These are phyloP conservation scores for Immersiporthe knoxdaviesiana DNA, from an alignment of 2,329 filamentous ascomycete genomes.

Conservation along the genomic window DNA sequence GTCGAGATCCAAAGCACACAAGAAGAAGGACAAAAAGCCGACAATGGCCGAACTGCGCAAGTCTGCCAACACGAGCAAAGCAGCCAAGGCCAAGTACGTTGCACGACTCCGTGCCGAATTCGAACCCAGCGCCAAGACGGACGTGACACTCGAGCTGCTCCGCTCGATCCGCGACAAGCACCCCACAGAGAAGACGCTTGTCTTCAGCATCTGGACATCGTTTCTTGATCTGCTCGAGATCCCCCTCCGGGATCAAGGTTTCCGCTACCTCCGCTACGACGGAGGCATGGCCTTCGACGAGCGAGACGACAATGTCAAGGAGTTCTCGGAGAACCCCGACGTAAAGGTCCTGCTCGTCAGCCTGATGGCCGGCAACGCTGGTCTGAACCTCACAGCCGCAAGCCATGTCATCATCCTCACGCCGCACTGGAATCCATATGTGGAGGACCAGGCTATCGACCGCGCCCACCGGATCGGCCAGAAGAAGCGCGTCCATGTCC, in stretches of 20 bases:
- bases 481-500: constrained; percentile 69
- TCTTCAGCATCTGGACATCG: constrained; percentile 42
- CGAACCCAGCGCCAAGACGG: constrained; percentile 38
- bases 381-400: constrained; percentile 79
- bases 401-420: constrained; percentile 85
- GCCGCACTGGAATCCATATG: constrained; percentile 89
- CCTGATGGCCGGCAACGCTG: constrained; percentile 77
- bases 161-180: constrained; percentile 33
- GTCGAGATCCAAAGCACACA: constrained; percentile 8
- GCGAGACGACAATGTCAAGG: constrained; percentile 66
- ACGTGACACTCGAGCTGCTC: constrained; percentile 38
- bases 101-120: constrained; percentile 35
- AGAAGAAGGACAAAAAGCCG: constrained; percentile 16
- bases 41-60: constrained; percentile 36
- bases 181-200: constrained; percentile 37
- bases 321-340: constrained; percentile 59
- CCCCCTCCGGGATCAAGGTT: constrained; percentile 35
- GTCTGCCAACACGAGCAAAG: constrained; percentile 32
- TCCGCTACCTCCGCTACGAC: constrained; percentile 38
- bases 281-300: constrained; percentile 35
- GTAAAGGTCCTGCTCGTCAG: constrained; percentile 72
- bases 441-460: constrained; percentile 87
- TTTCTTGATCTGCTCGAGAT: constrained; percentile 41
- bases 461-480: constrained; percentile 86
- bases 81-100: constrained; percentile 36